Evolutionary conservation across 805 yeast genomes (phyloP), one percentile per base, ranked within the genome.

Genomic region (Zygosaccharomyces bailii): DNA sequence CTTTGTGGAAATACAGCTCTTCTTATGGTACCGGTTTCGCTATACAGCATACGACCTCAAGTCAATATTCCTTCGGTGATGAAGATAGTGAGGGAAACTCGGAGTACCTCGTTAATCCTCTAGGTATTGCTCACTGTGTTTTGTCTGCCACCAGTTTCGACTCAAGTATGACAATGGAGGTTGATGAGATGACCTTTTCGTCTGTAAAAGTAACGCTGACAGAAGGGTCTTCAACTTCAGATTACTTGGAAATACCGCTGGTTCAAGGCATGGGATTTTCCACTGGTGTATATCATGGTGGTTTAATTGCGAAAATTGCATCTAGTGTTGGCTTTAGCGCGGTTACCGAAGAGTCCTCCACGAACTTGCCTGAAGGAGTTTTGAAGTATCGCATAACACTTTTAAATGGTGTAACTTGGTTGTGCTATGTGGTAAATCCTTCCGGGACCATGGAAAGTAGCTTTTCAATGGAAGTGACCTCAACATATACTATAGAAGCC

Each of bases 211-310:
- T 74, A 8, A 67, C 70, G 2, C 67, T 76, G 39, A 56, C 61
- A 13, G 47, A 46, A 13, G 40, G 67, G 44, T 42, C 48, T 37
- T 39, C 47, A 6, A 45, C 63, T 11, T 47, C 54, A 2, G 73
- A 74, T 38, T 63, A 61, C 36, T 65, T 82, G 11, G 69, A 71
- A 24, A 50, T 76, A 37, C 79, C 81, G 2, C 51, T 80, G 34
- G 81, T 77, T 11, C 76, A 75, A 56, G 85, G 85, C 45, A 75
- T 78, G 79, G 85, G 84, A 14, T 70, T 78, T 50, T 69, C 70
- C 4, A 72, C 81, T 4, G 79, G 75, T 21, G 57, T 78, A 20
- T 75, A 74, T 30, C 50, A 46, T 19, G 50, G 50, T n/a, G 31
- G 43, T 13, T 32, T 43, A 8, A 39, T 54, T 63, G 74, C 53